Evolutionary conservation across 352 stramenopile species (phyloP).

Genomic region (Phytophthora pseudosyringae): DNA sequence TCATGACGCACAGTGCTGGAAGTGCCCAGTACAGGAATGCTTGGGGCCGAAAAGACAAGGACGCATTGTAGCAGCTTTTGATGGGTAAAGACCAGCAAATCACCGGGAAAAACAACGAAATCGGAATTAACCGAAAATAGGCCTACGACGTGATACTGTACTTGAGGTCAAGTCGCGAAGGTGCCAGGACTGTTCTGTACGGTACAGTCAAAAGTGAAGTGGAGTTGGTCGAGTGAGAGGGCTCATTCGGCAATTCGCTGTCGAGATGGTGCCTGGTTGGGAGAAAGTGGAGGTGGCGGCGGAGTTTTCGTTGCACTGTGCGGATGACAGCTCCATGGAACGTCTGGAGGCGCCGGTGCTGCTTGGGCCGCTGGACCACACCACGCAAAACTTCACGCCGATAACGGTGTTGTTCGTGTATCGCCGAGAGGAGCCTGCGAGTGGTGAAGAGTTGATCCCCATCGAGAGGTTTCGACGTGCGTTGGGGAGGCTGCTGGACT

Average conservation of each 20-base stretch:
- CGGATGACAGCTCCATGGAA: conserved; percentile 1
- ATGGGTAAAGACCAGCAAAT: conserved; percentile 26
- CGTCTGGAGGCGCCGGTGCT: conserved; percentile 12
- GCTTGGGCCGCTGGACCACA: conserved; percentile 31
- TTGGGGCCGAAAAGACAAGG: conserved; percentile 22
- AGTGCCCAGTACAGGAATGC: no score
- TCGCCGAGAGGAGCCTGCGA: not conserved
- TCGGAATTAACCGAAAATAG: conserved; percentile 12
- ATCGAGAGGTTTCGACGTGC: conserved; percentile 3
- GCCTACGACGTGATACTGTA: no score
- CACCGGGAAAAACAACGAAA: not conserved
- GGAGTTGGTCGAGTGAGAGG: not conserved
- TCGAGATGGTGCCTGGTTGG: not conserved
- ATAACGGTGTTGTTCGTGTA: conserved; percentile 33
- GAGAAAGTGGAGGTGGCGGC: conserved; percentile 1
- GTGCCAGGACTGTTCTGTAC: conserved; percentile 4
- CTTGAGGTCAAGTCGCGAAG: not conserved
- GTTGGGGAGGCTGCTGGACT: conserved; percentile 16
- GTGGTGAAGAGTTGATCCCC: conserved; percentile 10
- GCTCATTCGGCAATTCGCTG: conserved; percentile 5
- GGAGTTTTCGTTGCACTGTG: conserved; percentile 4
- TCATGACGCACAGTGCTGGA: conserved; percentile 21
- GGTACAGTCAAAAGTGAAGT: not conserved
- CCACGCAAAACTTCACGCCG: conserved; percentile 21
- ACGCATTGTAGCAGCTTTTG: conserved; percentile 4